These are phyloP conservation scores for Rubia peregrina DNA, from an alignment of 305 asterid genomes.

Conservation along the genomic window DNA sequence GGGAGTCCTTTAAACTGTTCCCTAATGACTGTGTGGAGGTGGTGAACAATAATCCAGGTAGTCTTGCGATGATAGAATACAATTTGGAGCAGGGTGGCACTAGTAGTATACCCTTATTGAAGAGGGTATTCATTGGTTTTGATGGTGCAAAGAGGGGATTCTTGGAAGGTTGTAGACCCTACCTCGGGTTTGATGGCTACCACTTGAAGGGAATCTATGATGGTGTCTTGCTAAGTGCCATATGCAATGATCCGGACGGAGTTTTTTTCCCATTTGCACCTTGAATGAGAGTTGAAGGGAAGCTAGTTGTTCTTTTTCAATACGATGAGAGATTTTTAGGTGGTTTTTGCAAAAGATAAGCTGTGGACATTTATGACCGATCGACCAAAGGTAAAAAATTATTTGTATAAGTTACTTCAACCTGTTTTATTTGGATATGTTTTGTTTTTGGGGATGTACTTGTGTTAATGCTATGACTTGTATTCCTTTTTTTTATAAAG, in stretches of 20 bases:
- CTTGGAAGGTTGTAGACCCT: neutral
- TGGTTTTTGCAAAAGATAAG: neutral
- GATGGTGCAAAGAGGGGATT: neutral
- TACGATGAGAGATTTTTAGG: neutral
- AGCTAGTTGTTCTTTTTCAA: neutral
- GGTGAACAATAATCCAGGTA: neutral
- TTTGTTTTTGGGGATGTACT: too few species aligned
- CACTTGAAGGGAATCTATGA: neutral
- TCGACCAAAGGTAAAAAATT: neutral
- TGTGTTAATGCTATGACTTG: too few species aligned
- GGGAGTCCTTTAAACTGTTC: neutral
- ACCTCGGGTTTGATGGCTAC: neutral
- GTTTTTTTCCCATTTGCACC: neutral
- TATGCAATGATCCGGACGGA: neutral
- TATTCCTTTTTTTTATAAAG: too few species aligned
- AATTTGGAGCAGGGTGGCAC: neutral
- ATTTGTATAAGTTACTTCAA: too few species aligned
- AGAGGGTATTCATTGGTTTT: neutral
- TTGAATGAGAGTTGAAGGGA: neutral
- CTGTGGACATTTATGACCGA: neutral
- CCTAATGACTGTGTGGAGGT: neutral
- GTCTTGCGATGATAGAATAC: neutral
- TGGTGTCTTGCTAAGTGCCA: neutral
- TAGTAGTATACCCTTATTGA: too few species aligned
- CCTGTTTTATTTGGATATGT: too few species aligned